These are phyloP conservation scores for Myxozyma melibiosi DNA, from an alignment of 805 yeast species.

Conservation along the genomic window DNA sequence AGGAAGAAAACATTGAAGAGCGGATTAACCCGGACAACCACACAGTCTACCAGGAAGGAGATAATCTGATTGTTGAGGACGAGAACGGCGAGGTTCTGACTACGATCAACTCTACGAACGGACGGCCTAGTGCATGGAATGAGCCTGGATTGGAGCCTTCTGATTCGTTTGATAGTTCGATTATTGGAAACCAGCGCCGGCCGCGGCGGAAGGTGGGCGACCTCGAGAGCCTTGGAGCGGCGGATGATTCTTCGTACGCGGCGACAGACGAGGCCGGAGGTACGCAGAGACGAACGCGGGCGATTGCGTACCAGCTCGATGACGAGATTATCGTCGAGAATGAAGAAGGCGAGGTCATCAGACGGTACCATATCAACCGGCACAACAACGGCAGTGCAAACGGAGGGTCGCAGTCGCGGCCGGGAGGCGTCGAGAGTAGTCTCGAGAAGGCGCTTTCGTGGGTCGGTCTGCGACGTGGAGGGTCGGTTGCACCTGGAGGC, in stretches of 20 bases:
- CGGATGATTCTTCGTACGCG: not conserved
- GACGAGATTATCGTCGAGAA: slow-evolving; percentile 81
- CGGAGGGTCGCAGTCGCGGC: not conserved
- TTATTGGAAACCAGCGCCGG: no score
- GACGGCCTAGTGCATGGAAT: slow-evolving; percentile 21
- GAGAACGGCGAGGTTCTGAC: slow-evolving; percentile 75
- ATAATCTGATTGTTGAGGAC: slow-evolving; percentile 74
- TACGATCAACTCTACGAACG: slow-evolving; percentile 39
- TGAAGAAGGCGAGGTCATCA: slow-evolving; percentile 86
- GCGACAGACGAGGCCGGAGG: not conserved
- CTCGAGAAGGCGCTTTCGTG: slow-evolving; percentile 53
- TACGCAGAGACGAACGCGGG: slow-evolving; percentile 38
- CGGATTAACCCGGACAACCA: slow-evolving; percentile 25
- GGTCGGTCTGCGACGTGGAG: slow-evolving; percentile 53
- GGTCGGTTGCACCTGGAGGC: not conserved
- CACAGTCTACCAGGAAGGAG: slow-evolving; percentile 69
- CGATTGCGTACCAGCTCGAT: slow-evolving; percentile 77
- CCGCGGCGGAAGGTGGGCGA: no score
- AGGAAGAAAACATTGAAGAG: slow-evolving; percentile 30
- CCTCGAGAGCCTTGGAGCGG: not conserved
- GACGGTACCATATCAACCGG: slow-evolving; percentile 75
- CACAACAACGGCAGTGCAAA: slow-evolving; percentile 41
- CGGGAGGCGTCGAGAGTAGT: slow-evolving; percentile 7
- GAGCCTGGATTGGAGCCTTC: slow-evolving; percentile 5
- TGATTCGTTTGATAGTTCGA: not conserved